phyloP scores from a whole-genome alignment of 768 basidiomycete species.

The Pholiota conissans region DNA sequence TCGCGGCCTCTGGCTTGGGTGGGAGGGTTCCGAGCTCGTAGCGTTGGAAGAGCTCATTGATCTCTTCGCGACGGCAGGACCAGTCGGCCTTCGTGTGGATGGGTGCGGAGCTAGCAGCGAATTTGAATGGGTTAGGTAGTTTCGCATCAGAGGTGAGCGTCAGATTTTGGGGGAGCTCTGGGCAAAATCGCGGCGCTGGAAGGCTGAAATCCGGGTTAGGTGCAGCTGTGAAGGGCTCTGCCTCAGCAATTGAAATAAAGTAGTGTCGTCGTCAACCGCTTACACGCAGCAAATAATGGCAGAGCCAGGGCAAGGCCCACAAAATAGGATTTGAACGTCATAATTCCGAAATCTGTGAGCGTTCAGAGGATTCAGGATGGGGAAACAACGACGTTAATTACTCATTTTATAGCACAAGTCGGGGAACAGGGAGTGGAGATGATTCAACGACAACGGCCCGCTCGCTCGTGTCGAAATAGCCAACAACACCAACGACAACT shows the following conservation, averaged over 20 bases:
- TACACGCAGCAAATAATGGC: slow-evolving; percentile 4
- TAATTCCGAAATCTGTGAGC: not conserved
- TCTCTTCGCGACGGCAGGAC: slow-evolving; percentile 48
- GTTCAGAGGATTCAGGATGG: not conserved
- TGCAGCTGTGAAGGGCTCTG: not conserved
- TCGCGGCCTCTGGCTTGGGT: slow-evolving; percentile 37
- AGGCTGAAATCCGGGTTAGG: slow-evolving; percentile 12
- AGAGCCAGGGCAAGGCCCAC: slow-evolving; percentile 7
- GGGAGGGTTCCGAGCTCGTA: slow-evolving; percentile 51
- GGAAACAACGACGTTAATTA: not conserved
- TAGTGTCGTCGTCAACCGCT: not conserved
- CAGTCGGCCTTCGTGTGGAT: slow-evolving; percentile 43
- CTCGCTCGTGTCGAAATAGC: not conserved
- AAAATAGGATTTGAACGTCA: slow-evolving; percentile 9
- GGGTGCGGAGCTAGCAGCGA: slow-evolving; percentile 35
- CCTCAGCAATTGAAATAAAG: not conserved
- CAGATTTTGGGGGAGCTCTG: slow-evolving; percentile 24
- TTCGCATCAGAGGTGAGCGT: slow-evolving; percentile 32
- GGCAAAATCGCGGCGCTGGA: slow-evolving; percentile 11
- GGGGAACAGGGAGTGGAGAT: not conserved
- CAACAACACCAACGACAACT: not conserved
- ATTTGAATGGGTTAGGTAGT: slow-evolving; percentile 53
- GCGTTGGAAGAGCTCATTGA: slow-evolving; percentile 45
- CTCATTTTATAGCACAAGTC: not conserved
- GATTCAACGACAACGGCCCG: not conserved